Percentiles rank a stretch among this genome's conserved stretches.
Evolutionary conservation across 192 early-diverging fungal genomes (phyloP).

Genomic region (Globomyces pollinis-pini): DNA sequence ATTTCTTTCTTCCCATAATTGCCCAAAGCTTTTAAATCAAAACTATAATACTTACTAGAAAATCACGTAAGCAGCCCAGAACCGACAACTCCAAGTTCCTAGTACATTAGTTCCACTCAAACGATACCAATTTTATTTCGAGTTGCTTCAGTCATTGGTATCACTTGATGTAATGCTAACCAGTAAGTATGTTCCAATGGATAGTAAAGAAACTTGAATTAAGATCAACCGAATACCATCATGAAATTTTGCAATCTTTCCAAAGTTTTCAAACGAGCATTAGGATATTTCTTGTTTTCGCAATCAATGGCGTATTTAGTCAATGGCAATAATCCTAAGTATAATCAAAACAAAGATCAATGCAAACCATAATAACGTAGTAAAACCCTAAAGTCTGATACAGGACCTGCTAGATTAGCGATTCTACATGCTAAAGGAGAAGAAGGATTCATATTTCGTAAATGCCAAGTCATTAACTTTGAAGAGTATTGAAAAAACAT

Average conservation of each 20-base stretch:
- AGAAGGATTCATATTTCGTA: slow-evolving; percentile 47
- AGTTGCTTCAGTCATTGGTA: slow-evolving; percentile 62
- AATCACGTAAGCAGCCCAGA: slow-evolving; percentile 91
- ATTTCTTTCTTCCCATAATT: slow-evolving; percentile 59
- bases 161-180: slow-evolving; percentile 78
- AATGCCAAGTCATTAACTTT: slow-evolving; percentile 79
- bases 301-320: slow-evolving; percentile 73
- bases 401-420: slow-evolving; percentile 71
- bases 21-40: too few species aligned
- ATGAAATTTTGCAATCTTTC: slow-evolving; percentile 82
- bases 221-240: too few species aligned
- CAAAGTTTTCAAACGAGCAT: slow-evolving; percentile 52
- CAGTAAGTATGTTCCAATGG: slow-evolving; percentile 96
- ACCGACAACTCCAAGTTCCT: slow-evolving; percentile 85
- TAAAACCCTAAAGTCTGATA: slow-evolving; percentile 86
- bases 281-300: slow-evolving; percentile 67
- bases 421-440: slow-evolving; percentile 61
- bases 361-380: slow-evolving; percentile 69
- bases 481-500: slow-evolving; percentile 87
- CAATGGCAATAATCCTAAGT: slow-evolving; percentile 69
- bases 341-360: neutral
- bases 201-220: slow-evolving; percentile 86
- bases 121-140: slow-evolving; percentile 72
- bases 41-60: too few species aligned
- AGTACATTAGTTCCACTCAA: neutral